A percentile compares a stretch with the other conserved stretches of the same genome.
These are phyloP conservation scores for Hypericum androsaemum DNA, from an alignment of 345 rosid species.

Conservation along the genomic window DNA sequence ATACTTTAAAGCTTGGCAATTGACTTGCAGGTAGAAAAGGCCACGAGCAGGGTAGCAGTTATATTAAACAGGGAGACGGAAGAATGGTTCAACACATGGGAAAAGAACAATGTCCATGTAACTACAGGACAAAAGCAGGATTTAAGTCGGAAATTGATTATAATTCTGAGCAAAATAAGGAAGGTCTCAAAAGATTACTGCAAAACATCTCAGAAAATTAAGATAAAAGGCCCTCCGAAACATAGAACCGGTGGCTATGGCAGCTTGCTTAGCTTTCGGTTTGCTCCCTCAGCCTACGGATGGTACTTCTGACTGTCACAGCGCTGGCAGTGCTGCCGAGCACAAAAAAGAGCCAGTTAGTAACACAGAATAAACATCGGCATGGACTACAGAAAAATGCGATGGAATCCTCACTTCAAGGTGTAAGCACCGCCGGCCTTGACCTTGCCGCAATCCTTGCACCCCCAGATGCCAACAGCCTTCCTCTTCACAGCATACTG, in stretches of 20 bases:
- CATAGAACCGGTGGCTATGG: neutral
- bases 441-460: conserved; percentile 28
- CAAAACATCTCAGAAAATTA: no score
- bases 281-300: conserved; percentile 61
- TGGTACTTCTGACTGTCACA: conserved; percentile 65
- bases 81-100: no score
- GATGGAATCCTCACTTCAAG: conserved; percentile 11
- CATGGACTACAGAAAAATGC: neutral
- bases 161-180: no score
- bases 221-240: neutral
- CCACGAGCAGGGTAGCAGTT: no score
- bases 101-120: no score
- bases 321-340: conserved; percentile 56
- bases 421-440: conserved; percentile 31
- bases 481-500: conserved; percentile 30
- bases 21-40: no score
- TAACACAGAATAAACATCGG: neutral
- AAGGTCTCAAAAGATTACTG: no score
- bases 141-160: no score
- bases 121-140: no score
- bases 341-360: neutral
- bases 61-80: no score
- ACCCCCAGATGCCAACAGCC: conserved; percentile 32
- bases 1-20: no score
- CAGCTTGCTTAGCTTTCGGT: conserved; percentile 36